These are phyloP conservation scores for Penicillium alfredii DNA, from an alignment of 495 filamentous ascomycete genomes.

Conservation along the genomic window DNA sequence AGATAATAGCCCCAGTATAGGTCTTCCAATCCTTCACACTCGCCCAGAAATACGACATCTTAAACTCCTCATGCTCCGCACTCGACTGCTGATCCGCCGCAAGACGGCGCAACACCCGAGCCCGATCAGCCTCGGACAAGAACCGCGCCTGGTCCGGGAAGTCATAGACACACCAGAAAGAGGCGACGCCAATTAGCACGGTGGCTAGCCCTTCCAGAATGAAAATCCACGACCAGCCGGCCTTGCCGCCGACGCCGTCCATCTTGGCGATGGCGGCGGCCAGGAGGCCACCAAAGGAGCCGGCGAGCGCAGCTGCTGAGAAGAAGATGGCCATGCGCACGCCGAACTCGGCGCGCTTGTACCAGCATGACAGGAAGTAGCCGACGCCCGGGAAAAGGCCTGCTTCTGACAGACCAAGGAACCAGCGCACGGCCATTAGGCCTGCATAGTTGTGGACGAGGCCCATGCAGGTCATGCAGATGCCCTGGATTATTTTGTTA, in stretches of 20 bases:
- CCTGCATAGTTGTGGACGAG: conserved; percentile 71
- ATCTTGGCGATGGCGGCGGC: conserved; percentile 48
- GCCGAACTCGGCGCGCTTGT: conserved; percentile 75
- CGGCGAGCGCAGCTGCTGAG: conserved; percentile 76
- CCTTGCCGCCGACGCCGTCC: conserved; percentile 59
- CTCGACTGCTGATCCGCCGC: conserved; percentile 70
- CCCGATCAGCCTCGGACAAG: conserved; percentile 63
- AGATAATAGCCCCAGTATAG: conserved; percentile 67
- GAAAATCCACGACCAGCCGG: conserved; percentile 85
- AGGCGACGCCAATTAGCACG: conserved; percentile 62
- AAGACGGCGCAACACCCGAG: conserved; percentile 67
- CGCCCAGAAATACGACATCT: conserved; percentile 67
- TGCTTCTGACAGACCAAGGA: conserved; percentile 77
- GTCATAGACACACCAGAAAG: conserved; percentile 84
- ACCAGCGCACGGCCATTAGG: conserved; percentile 78
- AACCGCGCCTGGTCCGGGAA: conserved; percentile 83
- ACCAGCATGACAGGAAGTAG: conserved; percentile 87
- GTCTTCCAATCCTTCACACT: conserved; percentile 85
- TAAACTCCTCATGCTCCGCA: conserved; percentile 74
- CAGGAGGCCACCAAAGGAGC: conserved; percentile 68
- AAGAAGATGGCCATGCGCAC: conserved; percentile 82
- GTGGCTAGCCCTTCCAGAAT: conserved; percentile 67
- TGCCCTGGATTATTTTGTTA: conserved; percentile 46
- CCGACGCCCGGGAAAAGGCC: conserved; percentile 83
- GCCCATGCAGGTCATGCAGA: conserved; percentile 80